Conservation (phyloP, 2,329 filamentous ascomycete species). For the Macrophomina pseudophaseolina region DNA sequence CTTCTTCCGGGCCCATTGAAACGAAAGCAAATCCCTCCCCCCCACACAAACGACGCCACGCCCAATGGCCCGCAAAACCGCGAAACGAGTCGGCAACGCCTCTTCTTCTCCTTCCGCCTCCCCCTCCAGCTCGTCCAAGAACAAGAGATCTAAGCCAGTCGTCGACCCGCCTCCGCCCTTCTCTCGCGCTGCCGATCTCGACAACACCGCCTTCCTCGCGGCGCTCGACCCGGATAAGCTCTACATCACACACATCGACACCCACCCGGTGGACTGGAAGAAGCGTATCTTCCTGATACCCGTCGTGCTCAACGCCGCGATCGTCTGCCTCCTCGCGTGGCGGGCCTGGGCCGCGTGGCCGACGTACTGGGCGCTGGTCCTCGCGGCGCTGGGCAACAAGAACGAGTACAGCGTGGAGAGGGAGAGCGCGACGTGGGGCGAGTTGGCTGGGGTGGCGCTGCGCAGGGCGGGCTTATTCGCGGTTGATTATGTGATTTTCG, state of each 20-base stretch:
- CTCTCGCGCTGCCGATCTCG: slow-evolving; percentile 65
- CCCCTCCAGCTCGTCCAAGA: background rate
- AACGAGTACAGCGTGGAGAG: slow-evolving; percentile 71
- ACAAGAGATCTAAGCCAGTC: slow-evolving; percentile 16
- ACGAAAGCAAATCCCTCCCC: background rate
- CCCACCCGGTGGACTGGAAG: slow-evolving; percentile 72
- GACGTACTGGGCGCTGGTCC: slow-evolving; percentile 72
- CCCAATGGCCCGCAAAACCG: slow-evolving; percentile 22
- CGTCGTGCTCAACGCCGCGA: slow-evolving; percentile 72
- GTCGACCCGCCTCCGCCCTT: slow-evolving; percentile 67
- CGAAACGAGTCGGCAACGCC: slow-evolving; percentile 9
- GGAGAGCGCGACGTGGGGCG: slow-evolving; percentile 56
- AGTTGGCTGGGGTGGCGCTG: slow-evolving; percentile 62
- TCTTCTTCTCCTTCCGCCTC: background rate
- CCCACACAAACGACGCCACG: background rate
- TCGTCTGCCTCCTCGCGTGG: slow-evolving; percentile 68
- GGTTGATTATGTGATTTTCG: slow-evolving; percentile 68
- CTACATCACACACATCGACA: slow-evolving; percentile 86
- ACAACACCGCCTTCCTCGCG: slow-evolving; percentile 63
- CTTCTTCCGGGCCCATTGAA: background rate
- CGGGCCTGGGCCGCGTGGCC: slow-evolving; percentile 72
- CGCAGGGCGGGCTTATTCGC: slow-evolving; percentile 69
- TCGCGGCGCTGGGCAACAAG: slow-evolving; percentile 67
- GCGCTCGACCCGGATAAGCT: slow-evolving; percentile 71
- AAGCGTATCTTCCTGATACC: slow-evolving; percentile 82